phyloP scores from a whole-genome alignment of 345 rosid species.

The Pseudoturritis turrita region DNA sequence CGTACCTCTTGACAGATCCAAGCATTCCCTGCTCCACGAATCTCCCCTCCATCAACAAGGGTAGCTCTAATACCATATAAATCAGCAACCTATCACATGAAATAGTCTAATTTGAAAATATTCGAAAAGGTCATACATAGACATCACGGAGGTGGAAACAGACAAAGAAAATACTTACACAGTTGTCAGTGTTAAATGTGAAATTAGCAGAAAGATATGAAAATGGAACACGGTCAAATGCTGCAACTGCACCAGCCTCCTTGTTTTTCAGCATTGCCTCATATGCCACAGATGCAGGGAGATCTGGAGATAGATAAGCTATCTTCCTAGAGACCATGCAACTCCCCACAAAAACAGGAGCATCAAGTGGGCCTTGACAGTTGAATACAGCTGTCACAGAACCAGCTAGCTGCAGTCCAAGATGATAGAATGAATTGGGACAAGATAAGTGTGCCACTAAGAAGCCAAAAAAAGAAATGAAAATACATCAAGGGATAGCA shows the following conservation, averaged over 20 bases:
- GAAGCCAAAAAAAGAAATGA: not conserved
- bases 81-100: conserved; percentile 73
- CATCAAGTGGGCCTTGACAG: conserved; percentile 97
- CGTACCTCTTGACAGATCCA: conserved; percentile 98
- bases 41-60: conserved; percentile 98
- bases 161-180: conserved; percentile 55
- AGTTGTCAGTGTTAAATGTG: conserved; percentile 89
- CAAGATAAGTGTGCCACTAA: not conserved
- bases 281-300: conserved; percentile 70
- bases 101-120: conserved; percentile 3
- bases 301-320: conserved; percentile 54
- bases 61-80: conserved; percentile 96
- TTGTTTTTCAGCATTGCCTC: conserved; percentile 86
- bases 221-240: conserved; percentile 95
- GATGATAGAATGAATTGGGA: conserved; percentile 19
- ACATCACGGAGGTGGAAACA: not conserved
- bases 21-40: conserved; percentile 98
- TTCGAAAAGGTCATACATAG: not conserved
- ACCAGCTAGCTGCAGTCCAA: conserved; percentile 83
- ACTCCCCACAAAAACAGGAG: conserved; percentile 96
- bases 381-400: conserved; percentile 94
- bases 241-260: conserved; percentile 98
- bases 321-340: conserved; percentile 92
- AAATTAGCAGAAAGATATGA: conserved; percentile 96
- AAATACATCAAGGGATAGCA: not conserved